These are phyloP conservation scores for Pythium plurisporium DNA, from an alignment of 352 stramenopile species.

Conservation along the genomic window DNA sequence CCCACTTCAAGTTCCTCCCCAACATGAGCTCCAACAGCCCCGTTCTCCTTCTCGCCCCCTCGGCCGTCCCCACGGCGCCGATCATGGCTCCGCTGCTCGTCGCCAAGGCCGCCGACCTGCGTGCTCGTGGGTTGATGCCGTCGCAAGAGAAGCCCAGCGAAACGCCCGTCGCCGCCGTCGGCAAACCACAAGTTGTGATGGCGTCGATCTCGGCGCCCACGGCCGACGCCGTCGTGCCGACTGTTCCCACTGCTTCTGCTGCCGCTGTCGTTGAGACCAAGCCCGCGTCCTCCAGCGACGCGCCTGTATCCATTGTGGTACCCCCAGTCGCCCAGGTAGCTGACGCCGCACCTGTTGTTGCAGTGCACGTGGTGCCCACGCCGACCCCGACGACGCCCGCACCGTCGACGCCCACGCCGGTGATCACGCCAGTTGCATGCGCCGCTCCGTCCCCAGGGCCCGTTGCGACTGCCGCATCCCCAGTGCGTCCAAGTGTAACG, in stretches of 20 bases:
- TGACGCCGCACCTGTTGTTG: conserved; percentile 13
- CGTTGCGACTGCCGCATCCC: too few species aligned
- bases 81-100: conserved; percentile 18
- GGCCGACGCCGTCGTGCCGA: background rate
- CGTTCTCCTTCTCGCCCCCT: conserved; percentile 21
- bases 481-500: too few species aligned
- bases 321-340: conserved; percentile 1
- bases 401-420: background rate
- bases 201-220: background rate
- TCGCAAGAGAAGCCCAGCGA: conserved; percentile 9
- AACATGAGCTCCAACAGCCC: conserved; percentile 28
- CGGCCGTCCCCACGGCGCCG: conserved; percentile 13
- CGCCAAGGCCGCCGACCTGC: conserved; percentile 1
- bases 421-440: too few species aligned
- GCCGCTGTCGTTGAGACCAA: background rate
- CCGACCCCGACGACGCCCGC: background rate
- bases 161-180: background rate
- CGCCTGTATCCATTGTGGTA: background rate
- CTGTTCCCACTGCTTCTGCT: too few species aligned
- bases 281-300: background rate
- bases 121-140: conserved; percentile 12
- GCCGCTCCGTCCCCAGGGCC: too few species aligned
- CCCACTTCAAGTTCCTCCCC: conserved; percentile 13
- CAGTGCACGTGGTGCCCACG: background rate
- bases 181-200: too few species aligned